Conservation (phyloP, 495 filamentous ascomycete species). For the Chaetomidium leptoderma region DNA sequence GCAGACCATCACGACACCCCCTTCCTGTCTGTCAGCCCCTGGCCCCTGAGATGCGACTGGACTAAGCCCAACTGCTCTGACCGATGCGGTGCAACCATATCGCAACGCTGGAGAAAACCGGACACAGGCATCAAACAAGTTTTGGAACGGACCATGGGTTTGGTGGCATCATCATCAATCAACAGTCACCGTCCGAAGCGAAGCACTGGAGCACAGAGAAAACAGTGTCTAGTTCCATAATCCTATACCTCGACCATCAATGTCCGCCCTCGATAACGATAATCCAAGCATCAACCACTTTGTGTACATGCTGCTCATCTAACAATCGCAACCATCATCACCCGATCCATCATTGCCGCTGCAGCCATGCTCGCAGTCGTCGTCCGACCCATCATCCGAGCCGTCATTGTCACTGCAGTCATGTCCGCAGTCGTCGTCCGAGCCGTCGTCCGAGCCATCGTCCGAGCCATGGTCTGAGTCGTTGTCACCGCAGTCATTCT, state of each 20-base stretch:
- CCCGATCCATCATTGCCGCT: not conserved
- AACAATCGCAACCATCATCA: not conserved
- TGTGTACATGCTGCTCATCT: constrained; percentile 1
- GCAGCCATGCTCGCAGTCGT: not conserved
- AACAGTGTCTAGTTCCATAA: constrained; percentile 5
- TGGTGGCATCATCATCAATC: no score
- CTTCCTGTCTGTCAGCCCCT: not conserved
- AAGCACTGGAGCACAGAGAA: not conserved
- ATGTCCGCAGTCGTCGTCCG: not conserved
- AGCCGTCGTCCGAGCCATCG: not conserved
- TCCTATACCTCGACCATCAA: not conserved
- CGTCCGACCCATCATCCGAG: not conserved
- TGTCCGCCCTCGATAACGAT: not conserved
- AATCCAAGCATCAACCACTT: not conserved
- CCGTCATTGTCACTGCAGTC: not conserved
- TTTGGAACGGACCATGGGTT: no score
- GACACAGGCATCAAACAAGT: no score
- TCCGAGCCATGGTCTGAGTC: not conserved
- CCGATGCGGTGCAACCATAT: not conserved
- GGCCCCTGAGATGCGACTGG: not conserved
- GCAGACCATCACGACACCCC: not conserved
- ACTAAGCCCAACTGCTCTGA: not conserved
- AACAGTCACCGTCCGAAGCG: not conserved
- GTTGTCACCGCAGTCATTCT: not conserved
- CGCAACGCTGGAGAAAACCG: no score